Evolutionary conservation across 2,329 filamentous ascomycete species (phyloP), one percentile per base, ranked within the genome.

Genomic region (Grosmannia clavigera): DNA sequence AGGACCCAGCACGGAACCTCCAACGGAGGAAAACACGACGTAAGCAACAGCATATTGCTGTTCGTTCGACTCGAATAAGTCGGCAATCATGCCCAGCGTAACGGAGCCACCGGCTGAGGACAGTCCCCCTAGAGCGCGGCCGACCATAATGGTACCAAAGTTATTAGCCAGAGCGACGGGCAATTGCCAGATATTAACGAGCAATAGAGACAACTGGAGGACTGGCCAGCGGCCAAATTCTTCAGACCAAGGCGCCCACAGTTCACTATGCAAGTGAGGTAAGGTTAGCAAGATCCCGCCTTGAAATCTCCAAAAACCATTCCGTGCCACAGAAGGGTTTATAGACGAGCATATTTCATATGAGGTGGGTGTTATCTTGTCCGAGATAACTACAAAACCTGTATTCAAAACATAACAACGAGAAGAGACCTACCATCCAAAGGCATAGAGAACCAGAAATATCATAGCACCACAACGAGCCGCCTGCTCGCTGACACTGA

Each of bases 171-270:
- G 72, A 0, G 81, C 87, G 35, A 90, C 86, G 5, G 85, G 86
- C 0, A 91, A 70, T 64, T 89, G 86, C 77, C 81, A 94, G 60
- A 92, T 71, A 66, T 94, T 94, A 71, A 92, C 87, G 12, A 94
- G 74, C 64, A 87, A 80, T 59, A 94, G 73, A 46, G 84, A 88
- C 29, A 80, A 73, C 76, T 92, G 89, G 27, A 92, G 77, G 60
- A 94, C 81, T 1, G 85, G 85, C 75, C 84, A 87, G 57, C 90
- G 82, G 25, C 90, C 90, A 57, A 92, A 77, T 67, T 94, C 90
- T 70, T 95, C 90, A 54, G 83, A 88, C 87, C 89, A 94, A 0
- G 90, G 90, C 0, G 90, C 90, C 90, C 90, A 94, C 0, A 92
- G 78, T 71, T 94, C 90, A 70, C 57, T 48, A 19, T 43, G n/a